These are phyloP conservation scores for Ustilago cynodontis DNA, from an alignment of 1,284 basidiomycete genomes.

Conservation along the genomic window DNA sequence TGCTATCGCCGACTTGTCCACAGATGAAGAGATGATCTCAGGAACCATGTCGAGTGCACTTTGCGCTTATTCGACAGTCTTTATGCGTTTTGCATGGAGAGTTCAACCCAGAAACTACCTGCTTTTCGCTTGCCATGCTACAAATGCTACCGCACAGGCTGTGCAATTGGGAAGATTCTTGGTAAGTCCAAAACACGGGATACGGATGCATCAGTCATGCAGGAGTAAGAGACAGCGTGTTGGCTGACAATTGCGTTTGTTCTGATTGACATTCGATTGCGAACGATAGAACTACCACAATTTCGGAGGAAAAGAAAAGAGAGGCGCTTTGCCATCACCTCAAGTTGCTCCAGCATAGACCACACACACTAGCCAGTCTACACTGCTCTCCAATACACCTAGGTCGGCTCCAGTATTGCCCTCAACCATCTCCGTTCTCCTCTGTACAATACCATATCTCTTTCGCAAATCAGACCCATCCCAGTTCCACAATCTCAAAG, in stretches of 20 bases:
- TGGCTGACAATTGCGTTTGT: too few relatives aligned
- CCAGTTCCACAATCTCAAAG: background rate
- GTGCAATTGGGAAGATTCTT: conserved; percentile 59
- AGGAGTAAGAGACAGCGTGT: background rate
- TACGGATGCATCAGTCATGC: background rate
- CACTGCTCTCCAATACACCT: too few relatives aligned
- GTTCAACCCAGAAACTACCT: conserved; percentile 68
- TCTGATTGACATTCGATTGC: too few relatives aligned
- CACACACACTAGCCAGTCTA: too few relatives aligned
- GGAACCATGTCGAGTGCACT: conserved; percentile 66
- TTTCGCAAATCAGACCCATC: background rate
- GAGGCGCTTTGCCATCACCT: conserved; percentile 17
- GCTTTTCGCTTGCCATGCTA: conserved; percentile 67
- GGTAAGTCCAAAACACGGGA: conserved; percentile 52
- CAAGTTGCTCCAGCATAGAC: conserved; percentile 45
- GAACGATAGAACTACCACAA: conserved; percentile 63
- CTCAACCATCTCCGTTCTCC: background rate
- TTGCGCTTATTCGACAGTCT: conserved; percentile 64
- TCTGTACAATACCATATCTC: conserved; percentile 1
- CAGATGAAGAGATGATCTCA: conserved; percentile 68
- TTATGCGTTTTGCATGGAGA: conserved; percentile 68
- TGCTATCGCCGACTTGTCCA: conserved; percentile 66
- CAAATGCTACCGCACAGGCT: conserved; percentile 65
- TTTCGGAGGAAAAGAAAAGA: conserved; percentile 58
- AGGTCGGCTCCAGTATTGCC: background rate